Conservation (phyloP, 108 stramenopile species). For the Skeletonema potamos region DNA sequence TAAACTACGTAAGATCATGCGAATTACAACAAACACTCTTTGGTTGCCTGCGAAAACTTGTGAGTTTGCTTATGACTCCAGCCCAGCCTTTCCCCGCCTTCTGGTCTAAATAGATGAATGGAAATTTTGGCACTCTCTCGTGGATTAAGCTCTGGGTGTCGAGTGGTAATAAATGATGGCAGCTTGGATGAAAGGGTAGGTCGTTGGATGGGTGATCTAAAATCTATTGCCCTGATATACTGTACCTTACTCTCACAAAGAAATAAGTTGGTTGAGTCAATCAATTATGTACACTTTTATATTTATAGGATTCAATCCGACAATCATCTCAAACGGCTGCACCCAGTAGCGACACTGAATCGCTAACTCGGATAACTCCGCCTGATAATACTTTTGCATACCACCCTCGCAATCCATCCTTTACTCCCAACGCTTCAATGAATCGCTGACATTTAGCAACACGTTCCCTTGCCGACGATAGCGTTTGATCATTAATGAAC, state of each 20-base stretch:
- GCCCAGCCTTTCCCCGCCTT: too few relatives aligned
- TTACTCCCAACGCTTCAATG: conserved; percentile 29
- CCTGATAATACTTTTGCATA: conserved; percentile 57
- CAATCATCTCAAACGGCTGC: background rate
- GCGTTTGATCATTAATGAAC: conserved; percentile 46
- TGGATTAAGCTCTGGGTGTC: conserved; percentile 7
- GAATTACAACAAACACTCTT: too few relatives aligned
- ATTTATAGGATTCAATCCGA: too few relatives aligned
- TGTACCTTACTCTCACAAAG: conserved; percentile 44
- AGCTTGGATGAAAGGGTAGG: conserved; percentile 30
- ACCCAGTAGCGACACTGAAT: conserved; percentile 18
- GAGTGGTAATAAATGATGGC: conserved; percentile 39
- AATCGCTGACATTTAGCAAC: conserved; percentile 49
- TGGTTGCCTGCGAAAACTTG: too few relatives aligned
- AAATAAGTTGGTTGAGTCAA: too few relatives aligned
- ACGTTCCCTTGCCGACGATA: conserved; percentile 34
- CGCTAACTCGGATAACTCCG: conserved; percentile 36
- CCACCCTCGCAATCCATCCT: conserved; percentile 63
- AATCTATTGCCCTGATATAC: conserved; percentile 41
- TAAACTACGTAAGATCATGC: too few relatives aligned
- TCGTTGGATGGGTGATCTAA: conserved; percentile 25
- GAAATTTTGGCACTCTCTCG: conserved; percentile 25
- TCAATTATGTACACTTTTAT: too few relatives aligned
- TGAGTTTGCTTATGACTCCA: too few relatives aligned
- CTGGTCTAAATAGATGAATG: too few relatives aligned